Evolutionary conservation across 2,329 filamentous ascomycete species (phyloP), one percentile per base, ranked within the genome.

Genomic region (Penicillium sp.): DNA sequence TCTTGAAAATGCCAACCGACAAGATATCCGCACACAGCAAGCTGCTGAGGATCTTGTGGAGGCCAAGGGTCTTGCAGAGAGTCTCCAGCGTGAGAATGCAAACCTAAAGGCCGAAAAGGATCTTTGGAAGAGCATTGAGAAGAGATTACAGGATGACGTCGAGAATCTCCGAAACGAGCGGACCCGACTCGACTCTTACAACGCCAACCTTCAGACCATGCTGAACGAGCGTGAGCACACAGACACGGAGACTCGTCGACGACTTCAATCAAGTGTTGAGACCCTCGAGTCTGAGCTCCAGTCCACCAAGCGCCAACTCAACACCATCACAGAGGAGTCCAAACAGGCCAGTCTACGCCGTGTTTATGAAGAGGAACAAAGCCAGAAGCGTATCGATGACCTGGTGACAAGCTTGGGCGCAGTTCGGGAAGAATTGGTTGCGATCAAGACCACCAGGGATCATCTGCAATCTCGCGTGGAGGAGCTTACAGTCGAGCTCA

Each of bases 61-160:
- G 69, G 86, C 88, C 5, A 88, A 86, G 68, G 88, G 88, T 29
- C 76, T 93, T 47, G 79, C 89, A 3, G 93, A 99, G 66, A 92
- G 90, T 65, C 83, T 96, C 72, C 88, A 91, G 47, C 91, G 90
- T 59, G 94, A 99, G 69, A 90, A 87, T 49, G 87, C 91, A 15
- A 96, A 97, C 66, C 82, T 96, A 31, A 96, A 95, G 71, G 92
- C 93, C 0, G 93, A 97, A 72, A 96, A 96, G 75, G 88, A 90
- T 34, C 80, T 99, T 9, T 96, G 89, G 88, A 95, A 94, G 76
- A 90, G 88, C 51, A 95, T 96, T 31, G 92, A 97, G 69, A 87
- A 89, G 58, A 86, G 95, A 47, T 79, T 97, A 41, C 88, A 84
- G 57, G 90, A 94, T 64, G 92, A 97, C 66, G 96, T 94, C 59